phyloP scores from a whole-genome alignment of 306 rosid species.

The Dicorynia guianensis region DNA sequence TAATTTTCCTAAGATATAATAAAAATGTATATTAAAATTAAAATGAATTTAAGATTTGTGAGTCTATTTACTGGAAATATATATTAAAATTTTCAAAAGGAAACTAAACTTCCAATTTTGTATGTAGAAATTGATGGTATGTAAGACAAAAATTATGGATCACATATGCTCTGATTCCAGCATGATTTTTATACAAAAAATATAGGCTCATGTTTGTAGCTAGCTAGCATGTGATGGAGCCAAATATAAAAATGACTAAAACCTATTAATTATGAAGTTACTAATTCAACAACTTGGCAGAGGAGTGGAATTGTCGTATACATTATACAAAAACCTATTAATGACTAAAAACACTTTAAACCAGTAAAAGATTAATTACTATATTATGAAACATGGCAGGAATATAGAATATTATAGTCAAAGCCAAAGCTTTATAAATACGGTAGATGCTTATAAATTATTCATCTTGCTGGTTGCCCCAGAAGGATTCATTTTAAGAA shows the following conservation, averaged over 20 bases:
- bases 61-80: neutral
- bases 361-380: slow-evolving; percentile 6
- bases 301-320: slow-evolving; percentile 42
- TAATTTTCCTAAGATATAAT: too few species aligned
- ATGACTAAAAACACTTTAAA: neutral
- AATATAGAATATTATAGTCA: neutral
- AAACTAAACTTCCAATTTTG: neutral
- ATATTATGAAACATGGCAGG: neutral
- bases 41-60: neutral
- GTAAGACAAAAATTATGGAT: too few species aligned
- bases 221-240: too few species aligned
- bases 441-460: slow-evolving; percentile 1
- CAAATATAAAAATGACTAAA: too few species aligned
- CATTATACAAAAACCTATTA: slow-evolving; percentile 13
- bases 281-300: slow-evolving; percentile 37
- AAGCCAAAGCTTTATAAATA: neutral
- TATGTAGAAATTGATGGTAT: neutral
- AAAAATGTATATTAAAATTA: too few species aligned
- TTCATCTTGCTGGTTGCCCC: slow-evolving; percentile 29
- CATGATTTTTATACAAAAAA: too few species aligned
- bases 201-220: too few species aligned
- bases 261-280: too few species aligned
- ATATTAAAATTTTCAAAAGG: neutral
- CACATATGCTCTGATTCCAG: too few species aligned
- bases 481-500: neutral